Conservation (phyloP, 2,329 filamentous ascomycete genomes). For the Xylaria sp. region DNA sequence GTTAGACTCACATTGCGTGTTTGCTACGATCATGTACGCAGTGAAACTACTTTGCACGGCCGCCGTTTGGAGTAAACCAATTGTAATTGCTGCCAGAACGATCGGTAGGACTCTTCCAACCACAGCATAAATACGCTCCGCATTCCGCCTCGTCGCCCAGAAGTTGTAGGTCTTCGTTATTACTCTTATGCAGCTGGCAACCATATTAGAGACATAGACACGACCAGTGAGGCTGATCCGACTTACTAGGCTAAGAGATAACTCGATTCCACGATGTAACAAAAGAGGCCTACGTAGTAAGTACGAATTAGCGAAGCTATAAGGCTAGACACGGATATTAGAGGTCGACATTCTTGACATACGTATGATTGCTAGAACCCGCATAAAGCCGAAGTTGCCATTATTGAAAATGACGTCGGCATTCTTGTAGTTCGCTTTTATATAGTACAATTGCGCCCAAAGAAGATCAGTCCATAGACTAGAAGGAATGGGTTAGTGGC, state of each 20-base stretch:
- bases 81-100: conserved; percentile 36
- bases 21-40: conserved; percentile 42
- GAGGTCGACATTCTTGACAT: conserved; percentile 16
- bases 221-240: background rate
- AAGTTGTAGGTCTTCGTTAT: conserved; percentile 36
- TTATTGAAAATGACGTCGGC: conserved; percentile 45
- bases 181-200: conserved; percentile 37
- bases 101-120: conserved; percentile 36
- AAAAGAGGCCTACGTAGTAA: conserved; percentile 35
- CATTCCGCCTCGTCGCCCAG: conserved; percentile 27
- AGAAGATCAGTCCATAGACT: conserved; percentile 41
- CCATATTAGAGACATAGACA: conserved; percentile 11
- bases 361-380: conserved; percentile 40
- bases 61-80: conserved; percentile 40
- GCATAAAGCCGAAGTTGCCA: conserved; percentile 45
- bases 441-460: conserved; percentile 42
- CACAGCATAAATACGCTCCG: conserved; percentile 28
- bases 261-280: conserved; percentile 43
- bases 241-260: conserved; percentile 39
- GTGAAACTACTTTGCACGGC: conserved; percentile 41
- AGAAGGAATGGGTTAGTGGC: background rate
- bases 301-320: conserved; percentile 9
- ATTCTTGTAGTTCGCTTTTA: conserved; percentile 42
- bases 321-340: background rate
- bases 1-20: conserved; percentile 36